Conservation (phyloP, 202 grass and related monocot species). For the Thinopyrum obtusiflorum region DNA sequence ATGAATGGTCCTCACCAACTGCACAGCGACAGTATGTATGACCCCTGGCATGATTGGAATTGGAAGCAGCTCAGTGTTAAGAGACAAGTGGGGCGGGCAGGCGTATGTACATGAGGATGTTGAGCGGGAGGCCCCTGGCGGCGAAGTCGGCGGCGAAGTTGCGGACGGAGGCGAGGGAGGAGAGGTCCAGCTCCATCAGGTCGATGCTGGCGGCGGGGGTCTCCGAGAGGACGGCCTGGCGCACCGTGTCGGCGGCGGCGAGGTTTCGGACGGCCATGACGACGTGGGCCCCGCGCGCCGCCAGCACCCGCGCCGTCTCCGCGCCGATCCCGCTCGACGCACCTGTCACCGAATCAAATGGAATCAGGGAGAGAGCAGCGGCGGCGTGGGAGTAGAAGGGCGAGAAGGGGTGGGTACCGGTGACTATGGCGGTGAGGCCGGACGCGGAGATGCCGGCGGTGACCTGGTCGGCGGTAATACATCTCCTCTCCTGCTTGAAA, state of each 20-base stretch:
- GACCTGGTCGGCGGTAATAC: too few relatives aligned
- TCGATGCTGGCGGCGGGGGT: constrained; percentile 51
- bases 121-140: constrained; percentile 54
- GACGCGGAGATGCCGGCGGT: constrained; percentile 62
- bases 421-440: constrained; percentile 76
- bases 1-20: too few relatives aligned
- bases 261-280: constrained; percentile 72
- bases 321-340: constrained; percentile 86
- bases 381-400: too few relatives aligned
- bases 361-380: background rate
- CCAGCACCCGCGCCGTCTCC: constrained; percentile 69
- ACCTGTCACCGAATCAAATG: constrained; percentile 19
- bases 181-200: constrained; percentile 80
- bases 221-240: constrained; percentile 42
- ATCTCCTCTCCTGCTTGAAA: too few relatives aligned
- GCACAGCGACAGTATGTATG: too few relatives aligned
- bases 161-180: constrained; percentile 68
- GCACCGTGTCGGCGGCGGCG: constrained; percentile 41
- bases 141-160: constrained; percentile 66
- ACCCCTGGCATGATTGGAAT: too few relatives aligned
- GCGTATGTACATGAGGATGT: too few relatives aligned
- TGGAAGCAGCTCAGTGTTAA: too few relatives aligned
- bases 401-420: constrained; percentile 36
- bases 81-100: too few relatives aligned
- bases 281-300: constrained; percentile 66